Conservation (phyloP, 768 basidiomycete species). For the Trametes coccinea region DNA sequence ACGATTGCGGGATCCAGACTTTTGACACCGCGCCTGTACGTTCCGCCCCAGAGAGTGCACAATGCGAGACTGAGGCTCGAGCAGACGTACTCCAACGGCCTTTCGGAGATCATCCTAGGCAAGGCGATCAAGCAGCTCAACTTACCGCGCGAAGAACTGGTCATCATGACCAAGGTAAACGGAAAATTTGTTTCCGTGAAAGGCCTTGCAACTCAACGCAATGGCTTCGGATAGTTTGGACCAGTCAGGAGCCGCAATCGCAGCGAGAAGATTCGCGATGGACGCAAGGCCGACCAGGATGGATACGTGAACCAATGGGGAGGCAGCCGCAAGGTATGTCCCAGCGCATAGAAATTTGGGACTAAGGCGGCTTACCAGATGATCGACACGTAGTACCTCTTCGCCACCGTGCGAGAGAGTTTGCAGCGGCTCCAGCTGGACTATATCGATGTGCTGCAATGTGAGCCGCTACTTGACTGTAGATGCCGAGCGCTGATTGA, state of each 20-base stretch:
- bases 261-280: neutral
- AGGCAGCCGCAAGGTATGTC: slow-evolving; percentile 33
- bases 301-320: slow-evolving; percentile 40
- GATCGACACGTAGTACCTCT: slow-evolving; percentile 57
- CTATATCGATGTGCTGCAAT: slow-evolving; percentile 46
- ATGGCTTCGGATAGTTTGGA: neutral
- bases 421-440: slow-evolving; percentile 69
- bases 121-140: slow-evolving; percentile 45
- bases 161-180: slow-evolving; percentile 48
- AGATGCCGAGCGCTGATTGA: neutral
- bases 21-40: slow-evolving; percentile 35
- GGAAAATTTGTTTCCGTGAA: neutral
- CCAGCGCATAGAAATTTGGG: too few relatives aligned
- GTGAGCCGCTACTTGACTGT: slow-evolving; percentile 7
- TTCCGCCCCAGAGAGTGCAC: neutral
- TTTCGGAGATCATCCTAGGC: slow-evolving; percentile 45
- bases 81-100: slow-evolving; percentile 40
- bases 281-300: slow-evolving; percentile 22
- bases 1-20: slow-evolving; percentile 40
- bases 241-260: neutral
- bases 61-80: neutral
- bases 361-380: neutral
- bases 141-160: slow-evolving; percentile 44
- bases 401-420: slow-evolving; percentile 61
- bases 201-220: too few relatives aligned